These are phyloP conservation scores for Orbilia javanica DNA, from an alignment of 2,329 filamentous ascomycete genomes.

Conservation along the genomic window DNA sequence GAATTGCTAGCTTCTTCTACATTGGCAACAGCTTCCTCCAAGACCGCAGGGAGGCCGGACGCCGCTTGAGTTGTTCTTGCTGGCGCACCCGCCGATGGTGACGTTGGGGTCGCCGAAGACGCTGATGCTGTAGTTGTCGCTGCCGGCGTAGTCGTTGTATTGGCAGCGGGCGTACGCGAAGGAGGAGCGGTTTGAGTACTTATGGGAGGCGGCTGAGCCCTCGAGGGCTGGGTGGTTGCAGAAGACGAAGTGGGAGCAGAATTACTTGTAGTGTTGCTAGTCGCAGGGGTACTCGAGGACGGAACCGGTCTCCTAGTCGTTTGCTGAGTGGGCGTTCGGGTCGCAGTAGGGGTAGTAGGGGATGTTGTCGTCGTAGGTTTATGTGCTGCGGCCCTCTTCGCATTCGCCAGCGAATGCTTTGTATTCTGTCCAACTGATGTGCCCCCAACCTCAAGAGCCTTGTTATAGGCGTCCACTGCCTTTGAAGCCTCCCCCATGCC, in stretches of 20 bases:
- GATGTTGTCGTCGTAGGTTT: slow-evolving; percentile 9
- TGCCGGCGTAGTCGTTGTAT: neutral
- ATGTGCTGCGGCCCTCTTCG: slow-evolving; percentile 26
- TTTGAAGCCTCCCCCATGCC: slow-evolving; percentile 31
- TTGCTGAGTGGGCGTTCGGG: neutral
- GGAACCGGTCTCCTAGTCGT: neutral
- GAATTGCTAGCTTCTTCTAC: slow-evolving; percentile 46
- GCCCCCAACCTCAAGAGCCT: slow-evolving; percentile 41
- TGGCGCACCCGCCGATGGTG: slow-evolving; percentile 40
- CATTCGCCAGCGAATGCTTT: slow-evolving; percentile 50
- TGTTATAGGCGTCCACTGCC: slow-evolving; percentile 47
- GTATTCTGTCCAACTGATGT: slow-evolving; percentile 48
- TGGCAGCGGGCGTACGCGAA: slow-evolving; percentile 9
- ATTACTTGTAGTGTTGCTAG: neutral
- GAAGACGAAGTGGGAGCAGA: neutral
- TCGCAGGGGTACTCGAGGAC: neutral
- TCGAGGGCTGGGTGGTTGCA: slow-evolving; percentile 9
- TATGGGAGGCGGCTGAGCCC: slow-evolving; percentile 25
- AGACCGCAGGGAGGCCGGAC: slow-evolving; percentile 38
- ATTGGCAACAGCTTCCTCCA: slow-evolving; percentile 55
- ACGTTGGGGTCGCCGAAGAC: slow-evolving; percentile 35
- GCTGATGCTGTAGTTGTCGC: slow-evolving; percentile 11
- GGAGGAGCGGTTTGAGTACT: slow-evolving; percentile 28
- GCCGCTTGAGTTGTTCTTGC: slow-evolving; percentile 35
- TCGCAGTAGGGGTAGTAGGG: neutral